Base-by-base conservation (phyloP, 768 basidiomycete species). In the Rubroboletus satanas region DNA sequence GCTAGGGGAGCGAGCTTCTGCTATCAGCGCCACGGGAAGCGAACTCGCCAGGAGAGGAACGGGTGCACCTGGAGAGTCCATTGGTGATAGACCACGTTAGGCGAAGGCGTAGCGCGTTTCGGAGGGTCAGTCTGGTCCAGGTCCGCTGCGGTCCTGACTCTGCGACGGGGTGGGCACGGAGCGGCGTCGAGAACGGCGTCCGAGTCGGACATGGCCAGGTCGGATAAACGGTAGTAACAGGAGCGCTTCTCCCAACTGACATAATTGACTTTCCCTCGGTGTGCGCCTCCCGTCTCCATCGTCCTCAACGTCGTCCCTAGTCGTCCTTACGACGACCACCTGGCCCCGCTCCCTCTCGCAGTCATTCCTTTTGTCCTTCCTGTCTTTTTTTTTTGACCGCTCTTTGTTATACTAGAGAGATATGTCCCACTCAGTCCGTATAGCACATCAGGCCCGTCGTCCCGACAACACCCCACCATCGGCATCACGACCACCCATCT, bases 1-100 rank as follows among this genome's bases (percentile, higher is more conserved):
- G 87, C 87, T 17, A 91, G 73, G 3, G 65, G 70, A 1, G 77
- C 75, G 45, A 87, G 79, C 77, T 84, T 53, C 14, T 45, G 39
- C 23, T 7, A 45, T 55, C 35, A 56, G 57, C 37, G 36, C 35
- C 7, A 32, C 14, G 6, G 1, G 8, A 21, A 18, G 28, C 4
- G 21, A 39, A 35, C 26, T 3, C 4, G 26, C 26, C 26, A 26
- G 14, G 45, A 26, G 11, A 17, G 11, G 31, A 33, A 12, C 7
- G 28, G 7, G 14, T 5, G 42, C n/a, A 69, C 68, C 63, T 70
- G 57, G 38, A 56, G 44, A 0, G 47, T 53, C 68, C 70, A 71
- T 29, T 3, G 48, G 3, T 49, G 48, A 2, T 29, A 49, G 36
- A 37, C 36, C 11, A 49, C 35, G 36, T 14, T 8, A 17, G 35